These are phyloP conservation scores for Penicillium manginii DNA, from an alignment of 495 filamentous ascomycete species.

Conservation along the genomic window DNA sequence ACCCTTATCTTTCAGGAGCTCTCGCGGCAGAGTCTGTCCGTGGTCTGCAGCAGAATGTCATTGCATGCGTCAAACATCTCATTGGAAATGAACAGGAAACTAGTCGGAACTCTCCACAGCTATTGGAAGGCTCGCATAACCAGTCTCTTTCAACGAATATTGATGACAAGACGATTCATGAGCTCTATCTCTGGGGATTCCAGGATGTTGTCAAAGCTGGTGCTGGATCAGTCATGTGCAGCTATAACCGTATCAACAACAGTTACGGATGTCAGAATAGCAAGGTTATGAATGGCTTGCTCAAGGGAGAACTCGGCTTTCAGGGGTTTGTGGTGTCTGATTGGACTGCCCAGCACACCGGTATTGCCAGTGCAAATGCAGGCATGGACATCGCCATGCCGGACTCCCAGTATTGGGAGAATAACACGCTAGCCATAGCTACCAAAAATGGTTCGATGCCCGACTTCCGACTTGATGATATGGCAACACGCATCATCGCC, in stretches of 20 bases:
- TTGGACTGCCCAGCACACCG: slow-evolving; percentile 63
- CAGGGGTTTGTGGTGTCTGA: slow-evolving; percentile 61
- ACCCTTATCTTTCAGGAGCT: slow-evolving; percentile 70
- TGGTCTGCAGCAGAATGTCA: slow-evolving; percentile 65
- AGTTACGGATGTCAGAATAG: slow-evolving; percentile 71
- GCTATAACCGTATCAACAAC: slow-evolving; percentile 66
- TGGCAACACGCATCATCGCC: slow-evolving; percentile 73
- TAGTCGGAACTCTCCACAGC: slow-evolving; percentile 51
- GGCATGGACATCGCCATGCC: slow-evolving; percentile 67
- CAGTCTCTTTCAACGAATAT: slow-evolving; percentile 58
- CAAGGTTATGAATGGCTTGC: slow-evolving; percentile 56
- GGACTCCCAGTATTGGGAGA: slow-evolving; percentile 47
- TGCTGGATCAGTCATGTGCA: slow-evolving; percentile 60
- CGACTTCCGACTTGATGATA: slow-evolving; percentile 54
- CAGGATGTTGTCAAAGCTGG: slow-evolving; percentile 58
- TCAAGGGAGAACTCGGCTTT: slow-evolving; percentile 64
- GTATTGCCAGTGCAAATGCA: slow-evolving; percentile 53
- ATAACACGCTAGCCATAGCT: slow-evolving; percentile 52
- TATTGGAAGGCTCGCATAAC: slow-evolving; percentile 46
- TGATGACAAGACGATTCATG: slow-evolving; percentile 71
- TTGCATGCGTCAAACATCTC: slow-evolving; percentile 62
- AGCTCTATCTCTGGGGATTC: slow-evolving; percentile 71
- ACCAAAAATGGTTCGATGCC: slow-evolving; percentile 53
- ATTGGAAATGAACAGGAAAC: slow-evolving; percentile 83
- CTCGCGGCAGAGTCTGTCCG: slow-evolving; percentile 62